Conservation (phyloP, 1,284 basidiomycete species). For the Cerioporus squamosus region DNA sequence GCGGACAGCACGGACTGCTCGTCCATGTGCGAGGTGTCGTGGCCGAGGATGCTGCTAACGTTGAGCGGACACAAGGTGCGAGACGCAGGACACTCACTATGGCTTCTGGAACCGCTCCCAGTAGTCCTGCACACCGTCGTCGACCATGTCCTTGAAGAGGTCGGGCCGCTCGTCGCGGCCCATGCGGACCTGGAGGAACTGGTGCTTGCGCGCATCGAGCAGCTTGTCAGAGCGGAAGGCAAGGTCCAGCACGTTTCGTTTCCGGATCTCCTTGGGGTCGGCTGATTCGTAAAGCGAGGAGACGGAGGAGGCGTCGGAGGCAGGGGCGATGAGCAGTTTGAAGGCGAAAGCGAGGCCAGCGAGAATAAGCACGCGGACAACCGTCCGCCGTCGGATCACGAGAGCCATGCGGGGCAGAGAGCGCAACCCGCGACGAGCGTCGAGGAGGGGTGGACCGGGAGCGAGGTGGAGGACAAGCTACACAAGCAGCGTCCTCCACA, state of each 20-base stretch:
- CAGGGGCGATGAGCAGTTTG: conserved; percentile 51
- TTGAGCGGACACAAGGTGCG: conserved; percentile 1
- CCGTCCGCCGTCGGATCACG: no score
- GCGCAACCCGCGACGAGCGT: no score
- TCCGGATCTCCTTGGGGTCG: conserved; percentile 62
- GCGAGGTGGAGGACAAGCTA: no score
- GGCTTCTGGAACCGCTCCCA: conserved; percentile 92
- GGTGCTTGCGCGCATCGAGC: conserved; percentile 85
- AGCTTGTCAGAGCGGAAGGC: conserved; percentile 85
- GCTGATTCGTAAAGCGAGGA: conserved; percentile 32
- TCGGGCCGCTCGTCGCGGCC: conserved; percentile 85
- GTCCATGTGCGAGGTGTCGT: conserved; percentile 86
- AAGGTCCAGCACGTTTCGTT: conserved; percentile 84
- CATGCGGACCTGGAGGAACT: conserved; percentile 84
- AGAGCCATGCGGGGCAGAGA: no score
- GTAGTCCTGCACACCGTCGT: conserved; percentile 81
- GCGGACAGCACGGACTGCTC: conserved; percentile 85
- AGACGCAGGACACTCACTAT: conserved; percentile 56
- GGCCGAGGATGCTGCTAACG: conserved; percentile 67
- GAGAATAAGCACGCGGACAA: conserved; percentile 40
- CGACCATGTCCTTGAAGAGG: conserved; percentile 75
- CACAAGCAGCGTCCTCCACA: no score
- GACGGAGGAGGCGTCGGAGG: conserved; percentile 38
- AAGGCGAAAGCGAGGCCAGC: conserved; percentile 36
- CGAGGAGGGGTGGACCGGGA: no score